phyloP scores from a whole-genome alignment of 2,329 filamentous ascomycete genomes.

The Penicillium sp. region DNA sequence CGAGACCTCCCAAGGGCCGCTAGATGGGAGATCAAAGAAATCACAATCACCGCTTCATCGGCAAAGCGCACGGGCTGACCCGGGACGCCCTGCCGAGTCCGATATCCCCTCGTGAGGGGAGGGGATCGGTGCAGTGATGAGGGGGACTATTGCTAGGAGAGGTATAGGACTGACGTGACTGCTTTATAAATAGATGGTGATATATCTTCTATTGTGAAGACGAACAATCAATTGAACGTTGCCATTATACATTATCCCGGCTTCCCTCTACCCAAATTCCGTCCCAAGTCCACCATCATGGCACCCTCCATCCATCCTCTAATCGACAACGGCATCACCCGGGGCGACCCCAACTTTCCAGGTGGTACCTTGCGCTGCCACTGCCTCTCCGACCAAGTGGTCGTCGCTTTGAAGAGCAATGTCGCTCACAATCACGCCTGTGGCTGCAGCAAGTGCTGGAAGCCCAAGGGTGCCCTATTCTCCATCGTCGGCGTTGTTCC shows the following conservation, averaged over 20 bases:
- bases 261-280: background rate
- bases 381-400: slow-evolving; percentile 58
- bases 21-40: background rate
- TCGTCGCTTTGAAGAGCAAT: slow-evolving; percentile 59
- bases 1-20: background rate
- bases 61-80: background rate
- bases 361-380: slow-evolving; percentile 66
- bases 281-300: slow-evolving; percentile 7
- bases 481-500: slow-evolving; percentile 65
- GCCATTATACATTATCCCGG: background rate
- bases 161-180: background rate
- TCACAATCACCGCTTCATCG: background rate
- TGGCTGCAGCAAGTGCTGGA: slow-evolving; percentile 74
- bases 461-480: slow-evolving; percentile 65
- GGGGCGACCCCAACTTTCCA: slow-evolving; percentile 56
- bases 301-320: slow-evolving; percentile 59
- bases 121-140: slow-evolving; percentile 7
- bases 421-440: slow-evolving; percentile 71
- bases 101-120: slow-evolving; percentile 18
- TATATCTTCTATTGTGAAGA: too few relatives aligned
- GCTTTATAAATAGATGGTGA: slow-evolving; percentile 1
- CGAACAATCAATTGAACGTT: background rate
- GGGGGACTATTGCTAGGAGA: background rate
- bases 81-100: background rate
- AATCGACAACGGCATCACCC: slow-evolving; percentile 63